These are phyloP conservation scores for Mycena citricolor DNA, from an alignment of 1,284 basidiomycete species.

Conservation along the genomic window DNA sequence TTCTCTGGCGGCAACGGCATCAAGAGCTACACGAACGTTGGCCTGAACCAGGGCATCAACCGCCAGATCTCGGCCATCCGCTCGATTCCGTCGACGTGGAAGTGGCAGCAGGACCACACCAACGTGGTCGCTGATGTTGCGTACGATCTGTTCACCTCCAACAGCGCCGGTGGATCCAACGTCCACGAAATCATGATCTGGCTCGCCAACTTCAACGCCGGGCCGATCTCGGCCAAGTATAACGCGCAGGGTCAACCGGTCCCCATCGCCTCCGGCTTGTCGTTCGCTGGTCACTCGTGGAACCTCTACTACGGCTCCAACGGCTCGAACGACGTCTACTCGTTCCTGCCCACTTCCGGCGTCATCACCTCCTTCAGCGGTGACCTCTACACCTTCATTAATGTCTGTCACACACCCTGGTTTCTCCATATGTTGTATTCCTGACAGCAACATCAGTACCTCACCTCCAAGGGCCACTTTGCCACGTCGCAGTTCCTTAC, in stretches of 20 bases:
- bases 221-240: constrained; percentile 53
- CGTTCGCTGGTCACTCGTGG: constrained; percentile 52
- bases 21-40: constrained; percentile 63
- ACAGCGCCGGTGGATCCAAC: constrained; percentile 47
- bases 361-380: constrained; percentile 51
- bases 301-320: constrained; percentile 60
- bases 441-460: too few relatives aligned
- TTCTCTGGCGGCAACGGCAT: constrained; percentile 45
- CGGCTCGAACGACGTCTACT: constrained; percentile 60
- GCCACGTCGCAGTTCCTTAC: constrained; percentile 48
- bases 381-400: constrained; percentile 41
- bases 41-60: constrained; percentile 52
- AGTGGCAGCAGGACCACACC: constrained; percentile 36
- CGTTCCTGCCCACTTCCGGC: constrained; percentile 54
- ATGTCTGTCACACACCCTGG: not conserved
- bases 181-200: constrained; percentile 69
- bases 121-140: constrained; percentile 52
- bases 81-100: constrained; percentile 48
- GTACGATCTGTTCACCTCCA: constrained; percentile 64
- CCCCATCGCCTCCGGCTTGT: constrained; percentile 44
- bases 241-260: constrained; percentile 45
- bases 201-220: constrained; percentile 58
- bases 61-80: constrained; percentile 52
- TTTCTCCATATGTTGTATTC: too few relatives aligned
- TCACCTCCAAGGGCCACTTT: too few relatives aligned